Evolutionary conservation across 2,329 filamentous ascomycete species (phyloP), one percentile per base, ranked within the genome.

Genomic region (Corynespora cassiicola): DNA sequence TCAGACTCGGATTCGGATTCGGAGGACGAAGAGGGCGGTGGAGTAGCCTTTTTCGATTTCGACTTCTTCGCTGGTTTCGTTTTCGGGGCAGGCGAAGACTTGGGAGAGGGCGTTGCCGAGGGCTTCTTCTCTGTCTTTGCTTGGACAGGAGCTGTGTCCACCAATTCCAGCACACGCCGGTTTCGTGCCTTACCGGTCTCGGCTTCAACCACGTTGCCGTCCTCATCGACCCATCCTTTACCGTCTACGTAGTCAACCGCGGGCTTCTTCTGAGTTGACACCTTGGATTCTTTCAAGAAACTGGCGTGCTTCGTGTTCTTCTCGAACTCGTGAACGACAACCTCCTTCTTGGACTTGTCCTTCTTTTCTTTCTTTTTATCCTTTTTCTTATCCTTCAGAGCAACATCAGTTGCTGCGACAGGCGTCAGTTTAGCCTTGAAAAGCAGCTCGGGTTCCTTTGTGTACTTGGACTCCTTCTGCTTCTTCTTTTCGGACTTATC

Each of bases 261-360:
- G n/a, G 74, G 65, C 30, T 76, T 75, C 11, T 67, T 65, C 7
- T 66, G 68, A 2, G 70, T 69, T 2, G 71, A 65, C 5, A 72
- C 69, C 26, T 73, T 65, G 10, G 64, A 75, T 5, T 76, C 74
- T 63, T 88, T 89, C 42, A 96, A 69, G 62, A 96, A 96, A 4
- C 81, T 87, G 0, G 90, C 88, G 49, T 90, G 86, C 56, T 90
- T 92, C 23, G 82, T 84, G 6, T 87, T 90, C 64, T 90, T 90
- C 54, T 87, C 82, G 62, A 96, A 97, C 63, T 99, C 94, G 67
- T 97, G 91, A 3, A 97, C 79, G 4, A 89, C 75, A 2, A 85
- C 77, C 42, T 87, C 81, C 15, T 75, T 58, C 28, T 58, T 62
- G 2, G 56, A 52, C 44, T 77, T 80, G 50, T 80, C 81, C 63